Base-by-base conservation (phyloP, 2,329 filamentous ascomycete species). In the Colletotrichum scovillei region DNA sequence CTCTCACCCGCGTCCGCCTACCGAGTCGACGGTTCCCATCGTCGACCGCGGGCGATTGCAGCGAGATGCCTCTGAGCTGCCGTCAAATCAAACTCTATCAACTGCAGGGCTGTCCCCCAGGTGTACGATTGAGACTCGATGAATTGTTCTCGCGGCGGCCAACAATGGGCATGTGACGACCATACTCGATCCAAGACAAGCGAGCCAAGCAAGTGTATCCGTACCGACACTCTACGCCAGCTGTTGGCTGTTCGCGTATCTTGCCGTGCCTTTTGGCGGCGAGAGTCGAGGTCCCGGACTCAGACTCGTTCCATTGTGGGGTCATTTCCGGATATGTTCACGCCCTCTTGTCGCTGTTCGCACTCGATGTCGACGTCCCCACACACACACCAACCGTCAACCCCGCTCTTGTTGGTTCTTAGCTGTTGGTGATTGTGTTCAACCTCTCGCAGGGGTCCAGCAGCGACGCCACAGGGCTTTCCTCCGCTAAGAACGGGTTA, bases 331-430 rank as follows among this genome's bases (percentile, higher is more conserved):
- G 49, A 62, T 64, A 63, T 49, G 42, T 14, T 30, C 46, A 55
- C 3, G 35, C 60, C 60, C 42, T 52, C 11, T 14, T 16, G 35
- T 12, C 16, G 35, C 52, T 22, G 8, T 16, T 38, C 52, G 22
- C 30, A 35, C 32, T n/a, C n/a, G 38, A 42, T 3, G 38, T 42
- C 38, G 14, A 16, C 14, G 42, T 26, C 24, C 16, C 52, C 64
- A 35, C 55, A 35, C 32, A 19, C 58, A 62, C 14, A 49, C 69
- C 24, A 58, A 32, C 69, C 69, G 69, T 58, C 24, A 64, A 53
- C 64, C 57, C 60, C 60, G 52, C 60, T 53, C 26, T 63, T 71
- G 68, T 71, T 71, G 68, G 68, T 67, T 67, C 56, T 60, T 42
- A 26, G 62, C 14, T 59, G 35, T 26, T 69, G 59, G 67, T 56